These are phyloP conservation scores for Ogataea wickerhamii DNA, from an alignment of 805 yeast genomes.

Conservation along the genomic window DNA sequence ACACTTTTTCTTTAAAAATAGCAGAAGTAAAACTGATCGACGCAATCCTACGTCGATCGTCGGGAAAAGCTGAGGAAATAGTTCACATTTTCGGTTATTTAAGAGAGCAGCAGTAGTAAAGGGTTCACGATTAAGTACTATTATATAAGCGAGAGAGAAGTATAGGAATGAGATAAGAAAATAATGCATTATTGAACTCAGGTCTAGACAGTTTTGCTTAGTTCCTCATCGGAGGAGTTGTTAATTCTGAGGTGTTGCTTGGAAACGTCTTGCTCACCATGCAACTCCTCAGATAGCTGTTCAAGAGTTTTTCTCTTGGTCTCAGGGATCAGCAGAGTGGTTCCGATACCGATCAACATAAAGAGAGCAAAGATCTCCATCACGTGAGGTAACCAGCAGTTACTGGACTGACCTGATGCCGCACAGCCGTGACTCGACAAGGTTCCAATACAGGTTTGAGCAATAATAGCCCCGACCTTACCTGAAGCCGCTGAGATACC, in stretches of 20 bases:
- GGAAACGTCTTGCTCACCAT: slow-evolving; percentile 62
- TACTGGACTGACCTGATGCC: slow-evolving; percentile 39
- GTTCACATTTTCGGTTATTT: too few species aligned
- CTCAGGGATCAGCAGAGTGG: slow-evolving; percentile 75
- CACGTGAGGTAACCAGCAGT: slow-evolving; percentile 87
- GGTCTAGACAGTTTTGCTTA: slow-evolving; percentile 22
- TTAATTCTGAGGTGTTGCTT: slow-evolving; percentile 18
- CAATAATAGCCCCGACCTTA: slow-evolving; percentile 90
- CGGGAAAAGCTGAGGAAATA: too few species aligned
- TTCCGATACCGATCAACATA: slow-evolving; percentile 75
- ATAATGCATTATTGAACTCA: neutral
- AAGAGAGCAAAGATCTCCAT: slow-evolving; percentile 92
- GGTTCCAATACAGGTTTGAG: slow-evolving; percentile 85
- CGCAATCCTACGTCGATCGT: too few species aligned
- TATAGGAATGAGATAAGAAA: neutral
- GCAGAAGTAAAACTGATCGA: too few species aligned
- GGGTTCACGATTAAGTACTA: too few species aligned
- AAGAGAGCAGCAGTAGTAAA: too few species aligned
- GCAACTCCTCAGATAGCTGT: slow-evolving; percentile 74
- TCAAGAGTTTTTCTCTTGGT: slow-evolving; percentile 90
- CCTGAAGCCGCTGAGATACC: slow-evolving; percentile 93
- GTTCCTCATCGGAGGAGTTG: slow-evolving; percentile 26
- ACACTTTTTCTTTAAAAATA: too few species aligned
- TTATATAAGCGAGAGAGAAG: too few species aligned
- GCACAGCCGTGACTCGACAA: slow-evolving; percentile 77